Conservation (phyloP, 2,329 filamentous ascomycete species). For the Ceratocystis albifundus region DNA sequence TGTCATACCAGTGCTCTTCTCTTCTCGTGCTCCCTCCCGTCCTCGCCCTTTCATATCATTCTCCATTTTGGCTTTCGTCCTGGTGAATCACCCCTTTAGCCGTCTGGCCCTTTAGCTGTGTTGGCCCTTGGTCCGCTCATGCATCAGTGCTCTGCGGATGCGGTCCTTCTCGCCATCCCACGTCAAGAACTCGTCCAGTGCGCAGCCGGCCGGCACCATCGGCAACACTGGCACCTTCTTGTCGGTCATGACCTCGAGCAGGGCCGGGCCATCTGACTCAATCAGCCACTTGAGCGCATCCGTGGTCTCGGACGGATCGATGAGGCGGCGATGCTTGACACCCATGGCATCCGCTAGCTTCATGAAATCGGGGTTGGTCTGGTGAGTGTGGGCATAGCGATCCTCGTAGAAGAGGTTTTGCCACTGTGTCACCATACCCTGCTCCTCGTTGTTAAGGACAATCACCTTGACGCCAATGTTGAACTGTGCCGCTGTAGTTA, state of each 20-base stretch:
- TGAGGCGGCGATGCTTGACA: conserved; percentile 59
- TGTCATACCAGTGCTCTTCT: neutral
- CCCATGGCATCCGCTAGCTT: conserved; percentile 88
- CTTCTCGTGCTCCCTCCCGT: neutral
- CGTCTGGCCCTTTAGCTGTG: conserved; percentile 30
- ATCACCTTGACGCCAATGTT: conserved; percentile 94
- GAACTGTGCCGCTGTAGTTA: conserved; percentile 87
- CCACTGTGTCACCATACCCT: conserved; percentile 96
- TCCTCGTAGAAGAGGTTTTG: conserved; percentile 91
- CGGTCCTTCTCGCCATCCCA: conserved; percentile 68
- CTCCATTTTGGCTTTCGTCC: neutral
- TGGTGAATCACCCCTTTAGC: neutral
- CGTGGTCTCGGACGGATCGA: conserved; percentile 64
- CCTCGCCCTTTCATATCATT: neutral
- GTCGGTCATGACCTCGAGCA: conserved; percentile 86
- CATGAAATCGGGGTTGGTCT: conserved; percentile 82
- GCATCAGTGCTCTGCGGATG: conserved; percentile 55
- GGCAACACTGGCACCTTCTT: conserved; percentile 89
- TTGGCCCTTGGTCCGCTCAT: conserved; percentile 46
- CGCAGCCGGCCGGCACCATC: conserved; percentile 85
- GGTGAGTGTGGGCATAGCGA: conserved; percentile 76
- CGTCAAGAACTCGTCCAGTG: conserved; percentile 82
- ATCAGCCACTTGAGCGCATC: conserved; percentile 81
- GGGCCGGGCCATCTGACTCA: conserved; percentile 60
- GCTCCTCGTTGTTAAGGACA: conserved; percentile 90